Percentiles rank a stretch among this genome's conserved stretches.
Conservation (phyloP, 2,329 filamentous ascomycete genomes). For the Epichloe coenophiala region DNA sequence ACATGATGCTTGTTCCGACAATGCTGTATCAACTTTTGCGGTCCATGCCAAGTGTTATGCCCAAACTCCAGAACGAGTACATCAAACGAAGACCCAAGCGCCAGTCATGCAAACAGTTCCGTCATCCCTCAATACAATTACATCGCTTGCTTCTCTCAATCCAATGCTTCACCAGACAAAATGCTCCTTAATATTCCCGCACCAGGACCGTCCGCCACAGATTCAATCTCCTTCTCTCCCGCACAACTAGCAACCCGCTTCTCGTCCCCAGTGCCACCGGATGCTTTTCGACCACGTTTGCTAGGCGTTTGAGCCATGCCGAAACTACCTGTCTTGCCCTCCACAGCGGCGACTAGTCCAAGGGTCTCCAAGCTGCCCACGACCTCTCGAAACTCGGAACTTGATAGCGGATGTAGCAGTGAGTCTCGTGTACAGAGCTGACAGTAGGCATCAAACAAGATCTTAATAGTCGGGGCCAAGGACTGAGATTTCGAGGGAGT, state of each 20-base stretch:
- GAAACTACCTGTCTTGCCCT: conserved; percentile 56
- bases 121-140: not conserved
- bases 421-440: conserved; percentile 74
- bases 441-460: conserved; percentile 72
- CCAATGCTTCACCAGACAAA: conserved; percentile 45
- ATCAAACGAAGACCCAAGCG: not conserved
- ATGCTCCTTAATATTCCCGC: conserved; percentile 50
- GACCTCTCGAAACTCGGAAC: conserved; percentile 89
- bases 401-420: conserved; percentile 77
- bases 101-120: not conserved
- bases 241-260: conserved; percentile 67
- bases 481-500: conserved; percentile 50
- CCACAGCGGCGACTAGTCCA: conserved; percentile 60
- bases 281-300: conserved; percentile 48
- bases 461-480: conserved; percentile 66
- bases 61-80: not conserved
- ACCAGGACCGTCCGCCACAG: conserved; percentile 50
- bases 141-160: conserved; percentile 19
- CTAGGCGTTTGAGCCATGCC: conserved; percentile 54
- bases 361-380: conserved; percentile 79
- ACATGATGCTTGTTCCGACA: not conserved
- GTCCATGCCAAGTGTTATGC: not conserved
- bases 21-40: not conserved
- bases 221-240: conserved; percentile 64
- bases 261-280: conserved; percentile 50